phyloP scores from a whole-genome alignment of 331 rosid species.

The Acacia concinna region DNA sequence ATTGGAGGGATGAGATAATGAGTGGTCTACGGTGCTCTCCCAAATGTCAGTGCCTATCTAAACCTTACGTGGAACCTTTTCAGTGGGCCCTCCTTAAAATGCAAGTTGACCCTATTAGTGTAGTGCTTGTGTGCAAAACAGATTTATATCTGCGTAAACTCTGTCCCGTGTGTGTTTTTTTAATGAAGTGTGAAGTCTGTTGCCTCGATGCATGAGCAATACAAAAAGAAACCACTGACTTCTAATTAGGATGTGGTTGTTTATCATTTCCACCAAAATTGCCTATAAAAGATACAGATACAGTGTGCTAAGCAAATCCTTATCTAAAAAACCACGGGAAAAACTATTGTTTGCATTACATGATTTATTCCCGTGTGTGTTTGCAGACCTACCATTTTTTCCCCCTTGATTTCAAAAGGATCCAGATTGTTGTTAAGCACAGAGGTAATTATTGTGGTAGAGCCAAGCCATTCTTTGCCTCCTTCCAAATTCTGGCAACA shows the following conservation, averaged over 20 bases:
- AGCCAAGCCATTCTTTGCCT: neutral
- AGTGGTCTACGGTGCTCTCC: conserved; percentile 24
- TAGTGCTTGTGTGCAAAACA: neutral
- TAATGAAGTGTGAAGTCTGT: too few relatives aligned
- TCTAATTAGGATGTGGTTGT: too few relatives aligned
- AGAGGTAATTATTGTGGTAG: too few relatives aligned
- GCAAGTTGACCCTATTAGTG: neutral
- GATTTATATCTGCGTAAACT: neutral
- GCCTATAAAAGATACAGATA: too few relatives aligned
- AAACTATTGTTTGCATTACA: too few relatives aligned
- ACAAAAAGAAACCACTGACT: too few relatives aligned
- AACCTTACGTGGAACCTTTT: conserved; percentile 22
- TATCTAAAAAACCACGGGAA: too few relatives aligned
- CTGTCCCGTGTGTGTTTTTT: neutral
- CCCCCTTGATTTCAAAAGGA: neutral
- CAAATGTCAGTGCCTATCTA: conserved; percentile 23
- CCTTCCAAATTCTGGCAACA: neutral
- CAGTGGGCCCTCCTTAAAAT: neutral
- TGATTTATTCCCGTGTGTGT: neutral
- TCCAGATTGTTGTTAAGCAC: neutral
- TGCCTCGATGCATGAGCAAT: too few relatives aligned
- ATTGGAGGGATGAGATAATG: neutral
- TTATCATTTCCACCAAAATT: too few relatives aligned
- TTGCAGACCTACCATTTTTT: neutral
- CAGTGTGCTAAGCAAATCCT: too few relatives aligned